Base-by-base conservation (phyloP, 805 yeast species). In the Spathaspora sp. region DNA sequence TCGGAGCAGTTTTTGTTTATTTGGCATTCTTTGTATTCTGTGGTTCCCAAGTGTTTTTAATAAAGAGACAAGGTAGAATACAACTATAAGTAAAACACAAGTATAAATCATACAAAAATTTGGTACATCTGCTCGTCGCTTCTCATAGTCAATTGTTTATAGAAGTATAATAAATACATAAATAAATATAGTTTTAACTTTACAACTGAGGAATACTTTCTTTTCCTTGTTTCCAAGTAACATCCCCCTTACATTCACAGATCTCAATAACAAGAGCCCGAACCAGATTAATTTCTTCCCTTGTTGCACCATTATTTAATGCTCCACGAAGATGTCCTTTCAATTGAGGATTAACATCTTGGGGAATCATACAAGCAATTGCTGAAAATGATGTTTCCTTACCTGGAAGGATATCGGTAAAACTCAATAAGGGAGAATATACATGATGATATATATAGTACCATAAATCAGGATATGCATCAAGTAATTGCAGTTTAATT, bases 311-410 rank as follows among this genome's bases (percentile, higher is more conserved):
- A 28, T 81, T 79, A 60, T 88, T 89, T 47, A 83, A 55, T 0
- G 96, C 96, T 0, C 97, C 97, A 63, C 78, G 80, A 54, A 90
- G 72, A 63, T 90, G 97, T 0, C 97, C 97, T 67, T 88, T 87
- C 57, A 90, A 72, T 59, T 90, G 96, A 0, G 96, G 96, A 56
- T 86, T 88, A 8, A 90, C 96, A 64, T 90, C 94, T 62, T 88
- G 96, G 1, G 97, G 96, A 7, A 90, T 82, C 57, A 90, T 73
- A 51, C 90, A 77, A 1, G 92, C 83, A 14, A 90, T 79, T 2
- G 90, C 81, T 16, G 87, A 83, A 47, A 87, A 61, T 40, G 92
- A 83, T 2, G 96, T 85, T 55, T 89, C 94, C 55, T 72, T 74
- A 1, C 87, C 81, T 2, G 76, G 60, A 20, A 90, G 65, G 1